phyloP scores from a whole-genome alignment of 2,329 filamentous ascomycete species.

The Dothistroma pini region DNA sequence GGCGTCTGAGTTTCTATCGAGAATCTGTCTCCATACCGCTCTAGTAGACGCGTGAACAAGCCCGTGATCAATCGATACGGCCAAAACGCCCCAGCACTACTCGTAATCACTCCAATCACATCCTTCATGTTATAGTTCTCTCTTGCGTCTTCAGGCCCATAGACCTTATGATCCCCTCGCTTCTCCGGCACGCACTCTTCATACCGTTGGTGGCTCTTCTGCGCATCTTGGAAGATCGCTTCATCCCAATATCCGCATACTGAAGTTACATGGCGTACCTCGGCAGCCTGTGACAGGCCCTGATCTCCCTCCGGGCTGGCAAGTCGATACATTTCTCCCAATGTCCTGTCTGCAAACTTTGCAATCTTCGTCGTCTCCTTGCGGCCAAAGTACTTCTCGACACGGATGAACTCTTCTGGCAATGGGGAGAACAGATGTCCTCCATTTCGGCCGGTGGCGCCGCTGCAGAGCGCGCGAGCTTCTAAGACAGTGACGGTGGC shows the following conservation, averaged over 20 bases:
- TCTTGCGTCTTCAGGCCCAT: conserved; percentile 12
- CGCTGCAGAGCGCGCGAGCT: conserved; percentile 15
- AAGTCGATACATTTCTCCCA: conserved; percentile 16
- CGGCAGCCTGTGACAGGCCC: conserved; percentile 11
- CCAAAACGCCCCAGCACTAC: conserved; percentile 23
- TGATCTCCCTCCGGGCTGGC: conserved; percentile 9
- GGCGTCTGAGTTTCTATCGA: conserved; percentile 20
- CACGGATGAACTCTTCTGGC: conserved; percentile 13
- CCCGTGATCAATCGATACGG: conserved; percentile 22
- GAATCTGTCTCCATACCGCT: conserved; percentile 15
- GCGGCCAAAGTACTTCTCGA: conserved; percentile 15
- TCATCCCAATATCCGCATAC: conserved; percentile 16
- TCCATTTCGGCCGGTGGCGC: conserved; percentile 23
- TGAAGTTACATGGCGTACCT: conserved; percentile 15
- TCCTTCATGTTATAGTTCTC: conserved; percentile 21
- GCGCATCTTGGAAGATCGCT: conserved; percentile 14
- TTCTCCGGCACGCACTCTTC: conserved; percentile 18
- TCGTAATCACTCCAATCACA: conserved; percentile 17
- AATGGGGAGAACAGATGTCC: conserved; percentile 20
- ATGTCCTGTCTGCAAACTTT: conserved; percentile 17
- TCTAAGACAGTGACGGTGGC: conserved; percentile 17
- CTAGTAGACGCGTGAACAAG: conserved; percentile 14
- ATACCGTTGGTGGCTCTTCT: conserved; percentile 12
- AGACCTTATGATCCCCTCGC: conserved; percentile 12
- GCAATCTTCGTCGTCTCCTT: conserved; percentile 18